Evolutionary conservation across 2,329 filamentous ascomycete species (phyloP).

Genomic region (Neophaeococcomyces mojaviensis): DNA sequence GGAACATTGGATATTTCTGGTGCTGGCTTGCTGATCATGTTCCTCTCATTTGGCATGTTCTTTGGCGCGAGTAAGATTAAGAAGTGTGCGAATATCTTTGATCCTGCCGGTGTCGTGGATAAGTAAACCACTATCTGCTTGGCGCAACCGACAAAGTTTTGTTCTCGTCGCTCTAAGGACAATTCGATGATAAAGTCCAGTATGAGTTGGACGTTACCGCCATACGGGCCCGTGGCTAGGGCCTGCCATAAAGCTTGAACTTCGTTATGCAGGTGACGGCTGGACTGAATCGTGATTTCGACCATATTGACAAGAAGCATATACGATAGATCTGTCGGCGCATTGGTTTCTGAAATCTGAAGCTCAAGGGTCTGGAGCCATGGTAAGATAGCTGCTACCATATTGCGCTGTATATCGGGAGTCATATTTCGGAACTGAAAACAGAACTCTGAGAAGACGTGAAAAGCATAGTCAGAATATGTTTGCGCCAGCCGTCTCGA

Average conservation of each 20-base stretch:
- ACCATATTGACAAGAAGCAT: constrained; percentile 91
- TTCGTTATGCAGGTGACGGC: constrained; percentile 83
- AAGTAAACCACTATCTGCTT: constrained; percentile 98
- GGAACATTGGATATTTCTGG: constrained; percentile 61
- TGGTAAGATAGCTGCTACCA: constrained; percentile 86
- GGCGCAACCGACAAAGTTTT: constrained; percentile 95
- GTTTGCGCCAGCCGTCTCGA: constrained; percentile 83
- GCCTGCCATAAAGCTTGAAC: constrained; percentile 97
- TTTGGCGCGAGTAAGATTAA: constrained; percentile 85
- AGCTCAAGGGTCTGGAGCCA: constrained; percentile 95
- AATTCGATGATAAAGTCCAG: constrained; percentile 94
- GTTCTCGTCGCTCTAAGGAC: constrained; percentile 86
- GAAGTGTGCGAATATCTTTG: constrained; percentile 90
- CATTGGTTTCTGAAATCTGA: constrained; percentile 73
- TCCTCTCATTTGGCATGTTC: constrained; percentile 92
- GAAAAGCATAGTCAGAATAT: constrained; percentile 80
- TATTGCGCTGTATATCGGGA: constrained; percentile 77
- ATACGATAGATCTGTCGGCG: constrained; percentile 83
- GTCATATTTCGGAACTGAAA: constrained; percentile 84
- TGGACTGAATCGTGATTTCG: constrained; percentile 91
- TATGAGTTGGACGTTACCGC: constrained; percentile 86
- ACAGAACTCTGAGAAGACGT: constrained; percentile 93
- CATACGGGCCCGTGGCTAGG: constrained; percentile 83
- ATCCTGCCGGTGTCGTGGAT: constrained; percentile 74
- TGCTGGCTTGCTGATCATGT: constrained; percentile 58